A percentile compares a stretch with the other conserved stretches of the same genome.
Conservation (phyloP, 176 grass and related monocot species). For the Coix lacrymajobi region DNA sequence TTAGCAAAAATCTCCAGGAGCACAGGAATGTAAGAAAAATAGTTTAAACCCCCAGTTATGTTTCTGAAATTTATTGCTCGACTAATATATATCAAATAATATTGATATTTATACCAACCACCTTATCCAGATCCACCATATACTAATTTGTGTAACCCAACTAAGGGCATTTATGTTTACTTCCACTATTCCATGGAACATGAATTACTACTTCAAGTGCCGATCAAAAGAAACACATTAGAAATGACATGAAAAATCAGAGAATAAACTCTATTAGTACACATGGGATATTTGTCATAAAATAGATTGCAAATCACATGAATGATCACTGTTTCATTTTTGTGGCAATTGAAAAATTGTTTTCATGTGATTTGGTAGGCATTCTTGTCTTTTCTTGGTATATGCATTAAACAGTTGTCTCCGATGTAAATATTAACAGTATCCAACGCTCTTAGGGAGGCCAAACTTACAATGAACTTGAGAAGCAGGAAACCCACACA, state of each 20-base stretch:
- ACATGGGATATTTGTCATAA: not conserved
- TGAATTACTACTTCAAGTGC: not conserved
- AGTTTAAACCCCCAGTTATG: not conserved
- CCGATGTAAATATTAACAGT: not conserved
- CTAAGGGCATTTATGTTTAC: not conserved
- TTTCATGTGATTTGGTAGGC: no score
- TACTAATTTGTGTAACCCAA: not conserved
- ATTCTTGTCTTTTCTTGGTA: not conserved
- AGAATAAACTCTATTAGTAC: not conserved
- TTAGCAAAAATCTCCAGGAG: not conserved
- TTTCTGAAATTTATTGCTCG: not conserved
- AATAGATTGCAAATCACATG: not conserved
- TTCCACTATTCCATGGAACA: not conserved
- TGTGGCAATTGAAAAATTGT: not conserved
- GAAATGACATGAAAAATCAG: not conserved
- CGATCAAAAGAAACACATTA: not conserved
- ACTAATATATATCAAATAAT: not conserved
- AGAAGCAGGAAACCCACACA: not conserved
- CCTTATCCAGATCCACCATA: not conserved
- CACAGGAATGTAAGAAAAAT: not conserved
- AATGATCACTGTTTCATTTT: not conserved
- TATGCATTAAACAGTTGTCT: not conserved
- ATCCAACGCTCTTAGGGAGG: not conserved
- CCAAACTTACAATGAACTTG: not conserved
- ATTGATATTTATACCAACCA: not conserved